These are phyloP conservation scores for Polyrhizophydium stewartii DNA, from an alignment of 371 early-diverging fungal species.

Conservation along the genomic window DNA sequence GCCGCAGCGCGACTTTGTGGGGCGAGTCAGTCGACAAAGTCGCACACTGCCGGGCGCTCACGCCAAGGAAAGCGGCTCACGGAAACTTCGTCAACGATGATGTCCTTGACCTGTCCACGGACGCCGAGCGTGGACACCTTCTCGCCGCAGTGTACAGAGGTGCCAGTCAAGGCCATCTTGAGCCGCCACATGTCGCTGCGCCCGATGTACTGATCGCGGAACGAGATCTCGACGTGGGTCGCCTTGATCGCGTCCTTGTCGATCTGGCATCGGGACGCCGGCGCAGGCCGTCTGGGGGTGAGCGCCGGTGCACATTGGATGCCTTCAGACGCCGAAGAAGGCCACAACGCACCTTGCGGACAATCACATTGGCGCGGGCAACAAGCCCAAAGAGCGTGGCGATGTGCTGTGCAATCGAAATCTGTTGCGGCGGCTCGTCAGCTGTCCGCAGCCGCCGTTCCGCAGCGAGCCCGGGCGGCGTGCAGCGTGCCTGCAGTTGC, in stretches of 20 bases:
- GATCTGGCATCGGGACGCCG: conserved; percentile 42
- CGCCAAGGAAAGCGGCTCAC: conserved; percentile 35
- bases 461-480: not conserved
- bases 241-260: conserved; percentile 59
- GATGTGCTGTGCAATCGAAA: conserved; percentile 56
- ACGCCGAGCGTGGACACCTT: conserved; percentile 71
- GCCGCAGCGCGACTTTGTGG: conserved; percentile 65
- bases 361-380: conserved; percentile 55
- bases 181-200: conserved; percentile 93
- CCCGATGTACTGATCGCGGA: conserved; percentile 90
- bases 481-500: conserved; percentile 49
- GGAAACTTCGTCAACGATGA: conserved; percentile 59
- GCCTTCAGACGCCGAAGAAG: not conserved
- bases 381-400: conserved; percentile 53
- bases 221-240: conserved; percentile 80
- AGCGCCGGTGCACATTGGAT: too few relatives aligned
- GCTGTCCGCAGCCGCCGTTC: not conserved
- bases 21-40: too few relatives aligned
- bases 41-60: too few relatives aligned
- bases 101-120: conserved; percentile 80
- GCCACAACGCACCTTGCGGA: conserved; percentile 23
- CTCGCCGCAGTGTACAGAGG: conserved; percentile 76
- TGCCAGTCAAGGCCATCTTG: conserved; percentile 64
- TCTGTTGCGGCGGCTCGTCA: conserved; percentile 29
- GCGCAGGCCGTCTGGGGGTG: too few relatives aligned